A percentile compares a stretch with the other conserved stretches of the same genome.
Evolutionary conservation across 2,329 filamentous ascomycete genomes (phyloP).

Genomic region (Exophiala alcalophila): DNA sequence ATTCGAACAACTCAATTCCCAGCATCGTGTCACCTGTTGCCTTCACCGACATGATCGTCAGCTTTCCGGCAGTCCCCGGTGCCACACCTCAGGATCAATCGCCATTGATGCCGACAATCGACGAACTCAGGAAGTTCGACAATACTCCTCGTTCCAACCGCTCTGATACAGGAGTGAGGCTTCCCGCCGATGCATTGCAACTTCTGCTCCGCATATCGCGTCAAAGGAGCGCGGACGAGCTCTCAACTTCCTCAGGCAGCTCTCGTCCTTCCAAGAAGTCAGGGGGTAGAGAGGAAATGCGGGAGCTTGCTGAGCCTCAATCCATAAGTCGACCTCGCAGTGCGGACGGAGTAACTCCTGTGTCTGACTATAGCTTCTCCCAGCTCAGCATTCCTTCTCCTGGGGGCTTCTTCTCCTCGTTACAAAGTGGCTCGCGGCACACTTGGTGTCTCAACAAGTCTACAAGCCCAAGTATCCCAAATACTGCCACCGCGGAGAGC

Average conservation of each 20-base stretch:
- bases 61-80: slow-evolving; percentile 41
- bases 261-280: slow-evolving; percentile 18
- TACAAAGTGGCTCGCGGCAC: slow-evolving; percentile 70
- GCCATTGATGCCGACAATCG: slow-evolving; percentile 26
- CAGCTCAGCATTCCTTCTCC: slow-evolving; percentile 87
- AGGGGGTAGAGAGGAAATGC: slow-evolving; percentile 51
- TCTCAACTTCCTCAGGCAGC: slow-evolving; percentile 38
- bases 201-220: slow-evolving; percentile 72
- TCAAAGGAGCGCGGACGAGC: slow-evolving; percentile 43
- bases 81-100: slow-evolving; percentile 28
- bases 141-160: slow-evolving; percentile 12
- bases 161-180: slow-evolving; percentile 58
- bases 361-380: slow-evolving; percentile 69
- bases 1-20: slow-evolving; percentile 17
- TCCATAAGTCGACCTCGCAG: slow-evolving; percentile 42
- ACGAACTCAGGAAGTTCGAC: slow-evolving; percentile 23
- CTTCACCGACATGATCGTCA: slow-evolving; percentile 56
- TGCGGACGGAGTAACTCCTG: slow-evolving; percentile 46
- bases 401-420: slow-evolving; percentile 83
- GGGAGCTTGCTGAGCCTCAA: slow-evolving; percentile 53
- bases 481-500: slow-evolving; percentile 84
- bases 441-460: slow-evolving; percentile 65
- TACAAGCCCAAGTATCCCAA: slow-evolving; percentile 53
- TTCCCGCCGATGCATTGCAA: slow-evolving; percentile 76
- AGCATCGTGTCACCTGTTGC: slow-evolving; percentile 42